Percentiles rank a stretch among this genome's conserved stretches.
Evolutionary conservation across 1,284 basidiomycete genomes (phyloP).

Genomic region (Heterobasidion occidentale): DNA sequence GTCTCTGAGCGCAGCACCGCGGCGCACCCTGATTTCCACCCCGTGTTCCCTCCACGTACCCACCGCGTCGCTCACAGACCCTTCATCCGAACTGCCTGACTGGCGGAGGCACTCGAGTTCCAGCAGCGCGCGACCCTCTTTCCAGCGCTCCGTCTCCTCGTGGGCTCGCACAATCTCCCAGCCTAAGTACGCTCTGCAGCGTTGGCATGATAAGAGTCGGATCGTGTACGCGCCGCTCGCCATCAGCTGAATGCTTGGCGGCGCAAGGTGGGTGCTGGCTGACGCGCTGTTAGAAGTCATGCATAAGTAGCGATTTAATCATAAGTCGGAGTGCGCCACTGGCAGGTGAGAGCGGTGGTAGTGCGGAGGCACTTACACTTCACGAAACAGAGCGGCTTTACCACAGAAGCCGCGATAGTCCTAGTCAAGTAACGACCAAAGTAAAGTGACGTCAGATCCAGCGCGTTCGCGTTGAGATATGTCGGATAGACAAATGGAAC

Average conservation of each 20-base stretch:
- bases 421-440: background rate
- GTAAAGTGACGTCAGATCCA: background rate
- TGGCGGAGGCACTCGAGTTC: conserved; percentile 39
- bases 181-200: conserved; percentile 46
- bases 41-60: too few relatives aligned
- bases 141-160: conserved; percentile 52
- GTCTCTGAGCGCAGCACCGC: too few relatives aligned
- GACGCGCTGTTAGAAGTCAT: background rate
- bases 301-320: too few relatives aligned
- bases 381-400: conserved; percentile 3
- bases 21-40: too few relatives aligned
- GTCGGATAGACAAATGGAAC: background rate
- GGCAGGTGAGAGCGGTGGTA: too few relatives aligned
- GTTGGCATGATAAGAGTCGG: conserved; percentile 42
- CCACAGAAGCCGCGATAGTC: conserved; percentile 3
- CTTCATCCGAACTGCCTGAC: background rate
- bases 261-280: background rate
- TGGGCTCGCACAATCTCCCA: conserved; percentile 55
- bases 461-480: too few relatives aligned
- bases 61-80: too few relatives aligned
- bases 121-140: conserved; percentile 48
- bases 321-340: too few relatives aligned
- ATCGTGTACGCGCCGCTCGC: conserved; percentile 55
- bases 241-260: conserved; percentile 44
- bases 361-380: background rate